Evolutionary conservation across 306 rosid genomes (phyloP).

Genomic region (Mimosa pudica): DNA sequence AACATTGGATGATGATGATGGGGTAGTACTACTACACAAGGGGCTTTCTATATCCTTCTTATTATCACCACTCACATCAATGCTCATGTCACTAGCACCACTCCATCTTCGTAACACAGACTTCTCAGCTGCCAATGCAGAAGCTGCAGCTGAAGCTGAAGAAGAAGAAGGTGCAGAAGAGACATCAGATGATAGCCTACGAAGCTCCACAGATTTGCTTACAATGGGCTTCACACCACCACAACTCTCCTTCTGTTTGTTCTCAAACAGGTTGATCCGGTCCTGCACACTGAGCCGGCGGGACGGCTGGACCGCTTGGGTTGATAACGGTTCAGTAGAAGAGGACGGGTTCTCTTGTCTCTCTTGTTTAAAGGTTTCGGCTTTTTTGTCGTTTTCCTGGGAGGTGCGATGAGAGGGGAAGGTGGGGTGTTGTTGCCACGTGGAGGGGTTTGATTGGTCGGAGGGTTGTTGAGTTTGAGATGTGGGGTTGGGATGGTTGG

Average conservation of each 20-base stretch:
- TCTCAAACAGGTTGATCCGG: slow-evolving; percentile 92
- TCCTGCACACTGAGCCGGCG: slow-evolving; percentile 97
- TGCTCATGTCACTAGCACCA: slow-evolving; percentile 93
- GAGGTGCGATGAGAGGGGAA: slow-evolving; percentile 36
- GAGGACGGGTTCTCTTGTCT: not conserved
- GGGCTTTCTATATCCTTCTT: slow-evolving; percentile 74
- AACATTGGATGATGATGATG: slow-evolving; percentile 43
- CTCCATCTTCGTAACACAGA: slow-evolving; percentile 89
- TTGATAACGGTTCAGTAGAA: slow-evolving; percentile 26
- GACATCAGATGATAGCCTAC: slow-evolving; percentile 82
- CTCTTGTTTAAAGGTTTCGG: slow-evolving; percentile 27
- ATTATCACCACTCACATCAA: slow-evolving; percentile 76
- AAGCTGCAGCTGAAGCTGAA: slow-evolving; percentile 20
- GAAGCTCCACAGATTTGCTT: slow-evolving; percentile 67
- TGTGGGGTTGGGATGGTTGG: slow-evolving; percentile 33
- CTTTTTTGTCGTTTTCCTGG: slow-evolving; percentile 47
- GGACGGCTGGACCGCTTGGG: slow-evolving; percentile 46
- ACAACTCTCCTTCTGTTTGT: slow-evolving; percentile 82
- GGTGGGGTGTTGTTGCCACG: slow-evolving; percentile 57
- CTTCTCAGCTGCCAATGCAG: slow-evolving; percentile 40
- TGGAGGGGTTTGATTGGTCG: slow-evolving; percentile 45
- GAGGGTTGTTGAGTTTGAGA: not conserved
- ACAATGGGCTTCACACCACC: slow-evolving; percentile 58
- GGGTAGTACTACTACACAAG: slow-evolving; percentile 43
- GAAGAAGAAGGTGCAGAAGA: slow-evolving; percentile 35